Base-by-base conservation (phyloP, 306 rosid genomes). In the Senna siamea region DNA sequence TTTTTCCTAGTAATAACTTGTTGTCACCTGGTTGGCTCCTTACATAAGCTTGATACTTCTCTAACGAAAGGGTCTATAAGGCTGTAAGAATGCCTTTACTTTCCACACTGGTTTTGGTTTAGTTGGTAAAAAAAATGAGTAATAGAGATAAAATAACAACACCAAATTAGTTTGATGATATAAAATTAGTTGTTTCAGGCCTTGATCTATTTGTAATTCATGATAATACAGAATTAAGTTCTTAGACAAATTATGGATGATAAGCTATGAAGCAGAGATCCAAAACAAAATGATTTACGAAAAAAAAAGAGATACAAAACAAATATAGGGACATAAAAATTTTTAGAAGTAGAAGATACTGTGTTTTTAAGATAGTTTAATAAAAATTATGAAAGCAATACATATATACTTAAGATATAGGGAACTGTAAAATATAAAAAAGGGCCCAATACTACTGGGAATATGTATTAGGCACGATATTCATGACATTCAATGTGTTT, bases 181-280 rank as follows among this genome's bases (percentile, higher is more conserved):
- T n/a, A n/a, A n/a, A 51, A 2, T 15, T 23, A 40, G 22, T 30
- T 64, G 7, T 64, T 64, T 50, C 8, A 47, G 41, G 56, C 66
- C 4, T 3, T 22, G 23, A 40, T 55, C 40, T 30, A 6, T 61
- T 1, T 69, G 64, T 10, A 54, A 58, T 80, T 57, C 15, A 11
- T 10, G 15, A 55, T 23, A 7, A 50, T 28, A n/a, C n/a, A n/a
- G n/a, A n/a, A n/a, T n/a, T n/a, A n/a, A n/a, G n/a, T n/a, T n/a
- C n/a, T n/a, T n/a, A n/a, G 12, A 40, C 46, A 63, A 67, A 47
- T 66, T 55, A 69, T 9, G 50, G 38, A 66, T 57, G 14, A 28
- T 57, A 15, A 26, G 19, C 15, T 20, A 20, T 54, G 59, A 20
- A 22, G 15, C 57, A 50, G 17, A 54, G 59, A 22, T 28, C 1